Evolutionary conservation across 768 basidiomycete genomes (phyloP).

Genomic region (Serpula lacrymans): DNA sequence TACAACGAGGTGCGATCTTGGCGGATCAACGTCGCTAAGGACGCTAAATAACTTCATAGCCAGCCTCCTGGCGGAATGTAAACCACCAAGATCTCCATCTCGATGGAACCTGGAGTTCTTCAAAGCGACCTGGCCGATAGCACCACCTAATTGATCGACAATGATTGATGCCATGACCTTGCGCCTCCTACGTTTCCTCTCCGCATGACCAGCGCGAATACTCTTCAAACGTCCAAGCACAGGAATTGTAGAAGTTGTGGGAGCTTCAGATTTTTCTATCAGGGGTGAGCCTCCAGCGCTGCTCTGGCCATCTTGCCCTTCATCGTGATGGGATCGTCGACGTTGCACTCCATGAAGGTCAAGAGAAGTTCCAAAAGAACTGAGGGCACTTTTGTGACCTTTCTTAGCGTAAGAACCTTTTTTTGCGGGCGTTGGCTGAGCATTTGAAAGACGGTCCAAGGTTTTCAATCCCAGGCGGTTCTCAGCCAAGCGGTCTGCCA

Average conservation of each 20-base stretch:
- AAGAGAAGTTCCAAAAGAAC: conserved; percentile 35
- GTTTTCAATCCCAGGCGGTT: conserved; percentile 69
- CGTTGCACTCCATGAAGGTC: conserved; percentile 23
- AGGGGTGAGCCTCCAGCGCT: conserved; percentile 1
- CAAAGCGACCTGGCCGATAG: conserved; percentile 66
- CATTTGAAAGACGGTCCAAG: conserved; percentile 69
- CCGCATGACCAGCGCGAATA: conserved; percentile 21
- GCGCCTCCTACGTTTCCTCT: conserved; percentile 39
- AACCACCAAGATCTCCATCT: conserved; percentile 48
- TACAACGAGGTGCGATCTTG: conserved; percentile 59
- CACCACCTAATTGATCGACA: conserved; percentile 63
- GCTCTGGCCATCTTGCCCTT: conserved; percentile 1
- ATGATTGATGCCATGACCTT: conserved; percentile 63
- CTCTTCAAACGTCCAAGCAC: conserved; percentile 5
- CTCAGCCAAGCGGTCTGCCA: conserved; percentile 69
- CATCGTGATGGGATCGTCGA: conserved; percentile 15
- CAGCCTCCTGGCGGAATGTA: conserved; percentile 62
- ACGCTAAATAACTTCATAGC: conserved; percentile 66
- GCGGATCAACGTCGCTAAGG: conserved; percentile 57
- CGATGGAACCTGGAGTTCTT: conserved; percentile 62
- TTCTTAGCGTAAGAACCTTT: conserved; percentile 40
- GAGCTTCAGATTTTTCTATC: conserved; percentile 13
- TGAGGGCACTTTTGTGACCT: conserved; percentile 40
- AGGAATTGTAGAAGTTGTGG: conserved; percentile 6
- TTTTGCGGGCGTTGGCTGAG: conserved; percentile 42